phyloP scores from a whole-genome alignment of 2,329 filamentous ascomycete genomes.

The Colletotrichum limetticola region DNA sequence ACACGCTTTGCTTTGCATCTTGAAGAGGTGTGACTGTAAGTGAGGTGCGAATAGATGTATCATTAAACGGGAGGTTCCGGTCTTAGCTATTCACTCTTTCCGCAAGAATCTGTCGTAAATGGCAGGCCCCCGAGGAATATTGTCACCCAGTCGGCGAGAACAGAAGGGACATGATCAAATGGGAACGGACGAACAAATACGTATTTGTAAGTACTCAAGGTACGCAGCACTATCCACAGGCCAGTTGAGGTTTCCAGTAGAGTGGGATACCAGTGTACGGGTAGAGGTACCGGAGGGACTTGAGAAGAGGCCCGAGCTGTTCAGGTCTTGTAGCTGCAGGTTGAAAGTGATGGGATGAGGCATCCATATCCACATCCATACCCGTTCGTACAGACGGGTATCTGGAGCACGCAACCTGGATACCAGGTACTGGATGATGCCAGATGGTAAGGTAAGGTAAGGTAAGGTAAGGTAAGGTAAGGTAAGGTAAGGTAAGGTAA shows the following conservation, averaged over 20 bases:
- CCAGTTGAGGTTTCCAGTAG: slow-evolving; percentile 2
- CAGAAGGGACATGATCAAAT: neutral
- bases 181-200: neutral
- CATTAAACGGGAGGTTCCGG: neutral
- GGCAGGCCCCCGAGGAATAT: neutral
- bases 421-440: too few species aligned
- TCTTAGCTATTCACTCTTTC: neutral
- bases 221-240: neutral
- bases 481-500: neutral
- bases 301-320: neutral
- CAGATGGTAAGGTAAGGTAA: too few species aligned
- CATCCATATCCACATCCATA: neutral
- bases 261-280: neutral
- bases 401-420: neutral
- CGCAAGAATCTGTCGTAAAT: neutral
- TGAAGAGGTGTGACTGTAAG: neutral
- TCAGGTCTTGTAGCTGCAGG: neutral
- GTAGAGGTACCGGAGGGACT: neutral
- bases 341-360: neutral
- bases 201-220: too few species aligned
- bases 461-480: neutral
- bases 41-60: neutral
- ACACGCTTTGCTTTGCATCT: neutral
- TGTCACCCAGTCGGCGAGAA: neutral
- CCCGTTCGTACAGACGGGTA: neutral